Evolutionary conservation across 2,329 filamentous ascomycete species (phyloP).

Genomic region (Alternaria sp.): DNA sequence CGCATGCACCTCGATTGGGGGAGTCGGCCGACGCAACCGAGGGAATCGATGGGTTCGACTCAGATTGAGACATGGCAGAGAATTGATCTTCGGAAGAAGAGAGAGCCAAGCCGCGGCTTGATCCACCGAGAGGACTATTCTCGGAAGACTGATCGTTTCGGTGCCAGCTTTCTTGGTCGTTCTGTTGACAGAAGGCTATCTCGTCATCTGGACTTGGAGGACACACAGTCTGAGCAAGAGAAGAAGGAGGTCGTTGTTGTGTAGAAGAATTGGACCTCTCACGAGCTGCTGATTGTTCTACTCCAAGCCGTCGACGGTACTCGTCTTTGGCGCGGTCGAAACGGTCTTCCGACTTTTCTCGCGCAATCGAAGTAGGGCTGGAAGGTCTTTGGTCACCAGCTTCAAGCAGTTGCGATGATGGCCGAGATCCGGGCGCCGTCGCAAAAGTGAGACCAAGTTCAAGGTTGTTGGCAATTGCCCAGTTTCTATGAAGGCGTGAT

Average conservation of each 20-base stretch:
- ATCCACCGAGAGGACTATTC: conserved; percentile 52
- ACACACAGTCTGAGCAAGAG: conserved; percentile 49
- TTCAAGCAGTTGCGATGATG: conserved; percentile 5
- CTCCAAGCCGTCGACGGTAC: conserved; percentile 47
- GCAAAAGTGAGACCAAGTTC: conserved; percentile 35
- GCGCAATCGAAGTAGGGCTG: conserved; percentile 25
- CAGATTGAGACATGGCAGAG: conserved; percentile 59
- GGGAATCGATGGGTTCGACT: conserved; percentile 61
- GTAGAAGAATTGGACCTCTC: conserved; percentile 35
- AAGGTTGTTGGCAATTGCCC: conserved; percentile 36
- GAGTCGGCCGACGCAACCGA: conserved; percentile 60
- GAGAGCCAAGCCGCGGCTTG: conserved; percentile 48
- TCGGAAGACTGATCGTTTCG: conserved; percentile 49
- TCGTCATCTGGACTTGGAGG: conserved; percentile 60
- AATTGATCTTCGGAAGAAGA: conserved; percentile 60
- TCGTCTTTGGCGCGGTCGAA: conserved; percentile 53
- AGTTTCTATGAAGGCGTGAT: conserved; percentile 42
- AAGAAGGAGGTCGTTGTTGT: conserved; percentile 39
- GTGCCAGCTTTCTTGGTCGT: conserved; percentile 43
- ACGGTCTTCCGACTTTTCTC: conserved; percentile 41
- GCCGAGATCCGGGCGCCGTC: conserved; percentile 24
- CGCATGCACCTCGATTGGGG: conserved; percentile 52
- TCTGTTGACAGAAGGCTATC: conserved; percentile 37
- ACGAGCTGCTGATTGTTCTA: conserved; percentile 43
- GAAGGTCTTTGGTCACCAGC: conserved; percentile 9